Percentiles rank a stretch among this genome's conserved stretches.
These are phyloP conservation scores for Thielaviopsis populi DNA, from an alignment of 2,329 filamentous ascomycete species.

Conservation along the genomic window DNA sequence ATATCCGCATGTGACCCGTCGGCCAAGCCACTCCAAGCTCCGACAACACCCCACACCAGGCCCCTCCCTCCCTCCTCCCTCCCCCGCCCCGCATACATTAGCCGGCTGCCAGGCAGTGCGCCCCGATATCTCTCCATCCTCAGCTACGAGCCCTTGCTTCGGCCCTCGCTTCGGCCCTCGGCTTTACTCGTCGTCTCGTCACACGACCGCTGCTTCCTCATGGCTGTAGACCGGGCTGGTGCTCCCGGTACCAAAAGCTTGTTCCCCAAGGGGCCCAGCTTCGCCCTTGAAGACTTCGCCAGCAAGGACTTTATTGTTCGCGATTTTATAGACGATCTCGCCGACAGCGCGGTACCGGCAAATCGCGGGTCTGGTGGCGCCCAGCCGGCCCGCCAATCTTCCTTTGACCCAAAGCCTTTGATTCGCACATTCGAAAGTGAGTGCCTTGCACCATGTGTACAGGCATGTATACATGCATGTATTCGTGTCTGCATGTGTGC, in stretches of 20 bases:
- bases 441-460: slow-evolving; percentile 17
- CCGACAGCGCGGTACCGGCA: slow-evolving; percentile 65
- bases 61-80: neutral
- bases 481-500: too few species aligned
- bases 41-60: neutral
- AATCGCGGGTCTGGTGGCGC: slow-evolving; percentile 59
- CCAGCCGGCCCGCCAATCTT: slow-evolving; percentile 27
- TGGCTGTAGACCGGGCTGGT: slow-evolving; percentile 22
- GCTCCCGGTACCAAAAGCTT: slow-evolving; percentile 44
- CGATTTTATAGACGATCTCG: slow-evolving; percentile 89
- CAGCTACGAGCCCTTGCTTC: neutral
- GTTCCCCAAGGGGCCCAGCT: slow-evolving; percentile 65
- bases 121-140: neutral
- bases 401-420: slow-evolving; percentile 89
- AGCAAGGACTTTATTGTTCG: slow-evolving; percentile 93
- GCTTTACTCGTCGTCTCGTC: too few species aligned
- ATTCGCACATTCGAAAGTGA: slow-evolving; percentile 84
- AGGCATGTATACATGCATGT: too few species aligned
- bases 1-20: neutral
- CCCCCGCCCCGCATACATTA: neutral
- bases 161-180: neutral
- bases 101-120: neutral
- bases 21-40: neutral
- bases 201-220: neutral
- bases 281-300: slow-evolving; percentile 77